phyloP scores from a whole-genome alignment of 1,139 yeast genomes.

The Protomyces lactucae-debilis region DNA sequence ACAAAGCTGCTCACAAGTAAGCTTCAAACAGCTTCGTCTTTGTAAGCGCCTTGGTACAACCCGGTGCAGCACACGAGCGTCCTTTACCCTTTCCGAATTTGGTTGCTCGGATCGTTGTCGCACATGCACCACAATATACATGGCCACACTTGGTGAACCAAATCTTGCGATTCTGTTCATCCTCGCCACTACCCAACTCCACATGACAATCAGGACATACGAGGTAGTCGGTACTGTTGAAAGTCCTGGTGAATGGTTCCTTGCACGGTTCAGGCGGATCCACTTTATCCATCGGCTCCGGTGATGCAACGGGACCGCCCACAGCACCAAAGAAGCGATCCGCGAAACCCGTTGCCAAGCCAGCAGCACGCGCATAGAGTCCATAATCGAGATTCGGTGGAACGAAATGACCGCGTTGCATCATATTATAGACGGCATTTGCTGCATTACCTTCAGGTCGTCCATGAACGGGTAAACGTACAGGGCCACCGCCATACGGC shows the following conservation, averaged over 20 bases:
- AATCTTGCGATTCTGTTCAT: constrained; percentile 9
- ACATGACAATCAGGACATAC: constrained; percentile 27
- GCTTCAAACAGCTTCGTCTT: constrained; percentile 20
- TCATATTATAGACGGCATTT: neutral
- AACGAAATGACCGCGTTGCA: neutral
- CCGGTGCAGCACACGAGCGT: constrained; percentile 7
- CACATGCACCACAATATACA: constrained; percentile 30
- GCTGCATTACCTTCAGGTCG: neutral
- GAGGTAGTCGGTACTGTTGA: constrained; percentile 9
- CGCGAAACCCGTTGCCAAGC: neutral
- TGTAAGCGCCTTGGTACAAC: constrained; percentile 7
- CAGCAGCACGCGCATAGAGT: neutral
- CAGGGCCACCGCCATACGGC: constrained; percentile 23
- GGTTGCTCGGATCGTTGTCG: neutral
- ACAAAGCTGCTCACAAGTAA: neutral
- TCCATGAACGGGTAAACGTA: neutral
- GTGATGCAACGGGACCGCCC: neutral
- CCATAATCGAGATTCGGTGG: constrained; percentile 9
- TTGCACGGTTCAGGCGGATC: constrained; percentile 16
- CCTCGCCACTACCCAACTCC: constrained; percentile 25
- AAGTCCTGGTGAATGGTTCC: constrained; percentile 26
- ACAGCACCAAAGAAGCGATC: neutral
- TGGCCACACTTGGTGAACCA: constrained; percentile 29
- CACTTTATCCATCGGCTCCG: neutral
- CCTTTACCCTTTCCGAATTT: constrained; percentile 5